Base-by-base conservation (phyloP, 257 asterid genomes). In the Rehmannia glutinosa region DNA sequence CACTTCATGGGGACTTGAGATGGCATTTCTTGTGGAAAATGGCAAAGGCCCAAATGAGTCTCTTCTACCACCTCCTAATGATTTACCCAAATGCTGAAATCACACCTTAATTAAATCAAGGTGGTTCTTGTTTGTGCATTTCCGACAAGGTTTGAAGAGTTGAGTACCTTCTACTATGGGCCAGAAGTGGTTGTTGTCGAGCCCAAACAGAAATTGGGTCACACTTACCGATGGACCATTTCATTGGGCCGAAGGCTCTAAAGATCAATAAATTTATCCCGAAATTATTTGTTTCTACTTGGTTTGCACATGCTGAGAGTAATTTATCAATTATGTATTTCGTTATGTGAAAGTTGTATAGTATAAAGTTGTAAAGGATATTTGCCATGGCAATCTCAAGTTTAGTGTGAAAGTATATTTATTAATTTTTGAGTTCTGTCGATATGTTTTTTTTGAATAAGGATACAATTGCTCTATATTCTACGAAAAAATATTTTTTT, bases 1-100 rank as follows among this genome's bases (percentile, higher is more conserved):
- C 82, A 83, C 90, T 2, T 67, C 90, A 19, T 83, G 93, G 93
- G 93, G 90, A 24, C 84, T 86, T 6, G 81, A 86, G 83, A 86
- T 86, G 90, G 90, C 93, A 69, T 86, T 86, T 72, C 65, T 86
- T 36, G 90, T 83, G 80, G 87, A 83, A 61, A 73, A 83, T 79
- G 93, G 93, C 19, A 78, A 79, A 57, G 83, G 77, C 9, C 86
- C 90, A 24, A 67, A 77, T 21, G 75, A 86, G 35, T 68, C 82
- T 73, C 87, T 83, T 62, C 73, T 60, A 58, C 89, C 87, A 13
- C 89, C 92, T 32, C 89, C 89, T 3, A 38, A 24, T 21, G 93
- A 86, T 77, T 63, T 77, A 53, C 93, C 93, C 69, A 83, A 73
- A 62, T 86, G 89, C 68, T 86, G 72, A 86, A 50, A 13, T 6